Conservation (phyloP, 1,284 basidiomycete species). For the Rugosomyces carneus region DNA sequence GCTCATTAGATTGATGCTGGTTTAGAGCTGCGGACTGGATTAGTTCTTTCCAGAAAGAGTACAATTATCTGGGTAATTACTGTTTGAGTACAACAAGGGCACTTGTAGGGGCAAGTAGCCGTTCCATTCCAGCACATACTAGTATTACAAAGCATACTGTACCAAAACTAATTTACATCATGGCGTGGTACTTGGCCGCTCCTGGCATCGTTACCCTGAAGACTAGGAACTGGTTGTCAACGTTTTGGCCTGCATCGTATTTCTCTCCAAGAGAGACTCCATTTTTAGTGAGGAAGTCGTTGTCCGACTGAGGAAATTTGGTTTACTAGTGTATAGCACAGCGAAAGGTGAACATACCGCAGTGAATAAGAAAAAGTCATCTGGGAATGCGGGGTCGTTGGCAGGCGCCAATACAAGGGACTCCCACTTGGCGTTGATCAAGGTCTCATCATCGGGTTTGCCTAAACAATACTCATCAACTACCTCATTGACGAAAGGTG, state of each 20-base stretch:
- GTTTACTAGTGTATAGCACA: background rate
- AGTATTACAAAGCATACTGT: too few relatives aligned
- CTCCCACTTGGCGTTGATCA: slow-evolving; percentile 68
- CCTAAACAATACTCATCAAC: slow-evolving; percentile 41
- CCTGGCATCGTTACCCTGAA: slow-evolving; percentile 41
- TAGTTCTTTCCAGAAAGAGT: too few relatives aligned
- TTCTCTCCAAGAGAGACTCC: slow-evolving; percentile 49
- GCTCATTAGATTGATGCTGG: too few relatives aligned
- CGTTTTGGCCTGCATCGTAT: slow-evolving; percentile 48
- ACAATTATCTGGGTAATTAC: too few relatives aligned
- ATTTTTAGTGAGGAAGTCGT: slow-evolving; percentile 48
- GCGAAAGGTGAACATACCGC: slow-evolving; percentile 46
- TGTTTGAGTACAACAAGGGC: too few relatives aligned
- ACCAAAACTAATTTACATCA: too few relatives aligned
- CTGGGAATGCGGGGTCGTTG: slow-evolving; percentile 40
- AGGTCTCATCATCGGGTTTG: slow-evolving; percentile 40
- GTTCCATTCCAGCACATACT: too few relatives aligned
- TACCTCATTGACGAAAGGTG: slow-evolving; percentile 41
- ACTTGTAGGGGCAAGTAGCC: too few relatives aligned
- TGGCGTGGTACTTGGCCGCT: slow-evolving; percentile 7
- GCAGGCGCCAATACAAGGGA: slow-evolving; percentile 55
- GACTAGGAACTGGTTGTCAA: slow-evolving; percentile 63
- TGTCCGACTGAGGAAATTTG: slow-evolving; percentile 11
- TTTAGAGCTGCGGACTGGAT: too few relatives aligned
- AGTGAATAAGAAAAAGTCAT: slow-evolving; percentile 45